Evolutionary conservation across 192 early-diverging fungal species (phyloP).

Genomic region (Gorgonomyces haynaldii): DNA sequence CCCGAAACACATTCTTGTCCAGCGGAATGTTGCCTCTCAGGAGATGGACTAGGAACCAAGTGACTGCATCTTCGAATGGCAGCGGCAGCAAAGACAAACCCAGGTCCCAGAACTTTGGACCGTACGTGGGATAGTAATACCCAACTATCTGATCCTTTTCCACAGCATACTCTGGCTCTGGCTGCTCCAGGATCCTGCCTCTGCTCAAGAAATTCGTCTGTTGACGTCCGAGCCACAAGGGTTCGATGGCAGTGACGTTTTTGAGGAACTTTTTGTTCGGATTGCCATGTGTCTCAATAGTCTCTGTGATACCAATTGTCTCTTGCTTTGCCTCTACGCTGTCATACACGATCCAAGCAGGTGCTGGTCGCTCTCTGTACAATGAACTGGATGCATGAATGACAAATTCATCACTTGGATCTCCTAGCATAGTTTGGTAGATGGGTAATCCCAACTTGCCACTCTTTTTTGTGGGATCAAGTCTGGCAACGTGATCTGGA

Average conservation of each 20-base stretch:
- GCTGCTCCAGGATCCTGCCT: slow-evolving; percentile 65
- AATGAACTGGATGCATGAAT: slow-evolving; percentile 30
- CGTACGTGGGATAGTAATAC: slow-evolving; percentile 30
- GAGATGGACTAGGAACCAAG: too few relatives aligned
- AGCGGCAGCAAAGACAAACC: too few relatives aligned
- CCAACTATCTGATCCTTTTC: slow-evolving; percentile 26
- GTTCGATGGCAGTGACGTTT: slow-evolving; percentile 59
- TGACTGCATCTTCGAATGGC: too few relatives aligned
- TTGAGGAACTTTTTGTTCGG: slow-evolving; percentile 44
- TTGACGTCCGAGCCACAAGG: slow-evolving; percentile 73
- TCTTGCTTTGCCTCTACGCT: slow-evolving; percentile 39
- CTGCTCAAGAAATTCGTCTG: slow-evolving; percentile 59
- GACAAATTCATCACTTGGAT: slow-evolving; percentile 56
- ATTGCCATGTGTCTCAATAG: slow-evolving; percentile 29
- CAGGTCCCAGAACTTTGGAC: slow-evolving; percentile 44
- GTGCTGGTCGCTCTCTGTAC: slow-evolving; percentile 26
- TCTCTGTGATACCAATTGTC: slow-evolving; percentile 25
- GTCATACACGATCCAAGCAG: slow-evolving; percentile 42
- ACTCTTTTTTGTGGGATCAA: slow-evolving; percentile 25
- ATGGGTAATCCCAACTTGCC: slow-evolving; percentile 24
- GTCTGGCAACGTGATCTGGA: slow-evolving; percentile 83
- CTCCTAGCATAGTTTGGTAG: slow-evolving; percentile 33
- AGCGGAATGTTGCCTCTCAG: slow-evolving; percentile 6
- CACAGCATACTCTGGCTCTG: slow-evolving; percentile 52
- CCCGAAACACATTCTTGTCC: too few relatives aligned